phyloP scores from a whole-genome alignment of 2,329 filamentous ascomycete species.

The Fusarium anthophilum region DNA sequence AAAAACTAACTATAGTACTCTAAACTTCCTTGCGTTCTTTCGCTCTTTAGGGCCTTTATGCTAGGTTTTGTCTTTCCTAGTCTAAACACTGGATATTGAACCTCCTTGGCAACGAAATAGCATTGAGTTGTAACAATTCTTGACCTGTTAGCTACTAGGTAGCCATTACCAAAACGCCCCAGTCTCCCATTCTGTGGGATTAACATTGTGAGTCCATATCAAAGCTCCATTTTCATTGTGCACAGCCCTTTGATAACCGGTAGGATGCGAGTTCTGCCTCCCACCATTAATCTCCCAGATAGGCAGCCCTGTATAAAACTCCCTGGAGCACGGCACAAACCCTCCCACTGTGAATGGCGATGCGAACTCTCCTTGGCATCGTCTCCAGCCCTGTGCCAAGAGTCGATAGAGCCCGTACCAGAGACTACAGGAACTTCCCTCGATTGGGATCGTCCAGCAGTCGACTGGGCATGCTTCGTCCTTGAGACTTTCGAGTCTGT shows the following conservation, averaged over 20 bases:
- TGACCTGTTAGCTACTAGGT: too few relatives aligned
- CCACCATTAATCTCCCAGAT: background rate
- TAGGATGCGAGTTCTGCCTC: background rate
- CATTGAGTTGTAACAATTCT: too few relatives aligned
- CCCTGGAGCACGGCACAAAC: background rate
- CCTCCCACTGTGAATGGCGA: background rate
- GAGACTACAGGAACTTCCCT: background rate
- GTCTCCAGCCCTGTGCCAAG: background rate
- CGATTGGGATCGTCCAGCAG: background rate
- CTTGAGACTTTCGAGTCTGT: background rate
- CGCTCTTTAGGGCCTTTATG: too few relatives aligned
- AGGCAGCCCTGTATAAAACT: background rate
- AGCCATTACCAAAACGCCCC: background rate
- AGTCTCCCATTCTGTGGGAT: background rate
- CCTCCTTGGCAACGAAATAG: too few relatives aligned
- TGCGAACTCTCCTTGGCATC: background rate
- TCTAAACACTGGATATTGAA: too few relatives aligned
- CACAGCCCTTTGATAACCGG: background rate
- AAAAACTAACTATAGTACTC: too few relatives aligned
- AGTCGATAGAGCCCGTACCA: background rate
- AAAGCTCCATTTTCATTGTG: background rate
- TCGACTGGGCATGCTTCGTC: background rate
- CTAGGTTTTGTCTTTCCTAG: too few relatives aligned
- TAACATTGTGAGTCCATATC: background rate
- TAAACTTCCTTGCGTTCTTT: too few relatives aligned